Evolutionary conservation across 2,329 filamentous ascomycete genomes (phyloP), one percentile per base, ranked within the genome.

Genomic region (Colletotrichum sp.): DNA sequence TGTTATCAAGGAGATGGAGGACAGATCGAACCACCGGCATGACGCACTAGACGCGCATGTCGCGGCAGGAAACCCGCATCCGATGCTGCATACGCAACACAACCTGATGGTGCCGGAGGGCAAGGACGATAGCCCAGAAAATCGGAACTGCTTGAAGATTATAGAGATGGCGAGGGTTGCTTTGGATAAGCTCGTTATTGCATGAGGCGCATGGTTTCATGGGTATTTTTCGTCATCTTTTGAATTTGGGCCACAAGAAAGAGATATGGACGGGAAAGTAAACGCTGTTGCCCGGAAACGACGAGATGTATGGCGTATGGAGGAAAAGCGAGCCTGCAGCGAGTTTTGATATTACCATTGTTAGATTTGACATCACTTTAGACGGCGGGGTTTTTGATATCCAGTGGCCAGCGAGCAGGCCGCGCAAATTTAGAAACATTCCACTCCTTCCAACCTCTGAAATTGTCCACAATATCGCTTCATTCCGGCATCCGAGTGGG

Each of bases 101-200:
- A 71, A 49, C 74, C 82, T 78, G 25, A 77, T 81, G 75, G 77
- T 86, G 27, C 82, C 80, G 27, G 74, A 80, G 3, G 84, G 82
- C n/a, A 83, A 86, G 49, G 82, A 82, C 65, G 85, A 86, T 62
- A 84, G 63, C 12, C 71, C 61, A 12, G 82, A 84, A 65, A 80
- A 86, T 30, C 81, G 85, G 16, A 82, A 85, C 29, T 93, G 91
- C 76, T 80, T 89, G 77, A 85, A 84, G 73, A 87, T 92, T 39
- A 86, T 93, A 22, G 86, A 89, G 34, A 87, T 91, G 36, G 91
- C 91, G 7, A 88, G 88, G 75, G 79, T 85, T 61, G 89, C 90
- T 3, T 85, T 93, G 68, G 88, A 91, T 34, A 87, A 86, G 32
- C 82, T 93, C 29, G 84, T 90, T 15, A 92, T 93, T 82, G 85